Percentiles rank a stretch among this genome's conserved stretches.
These are phyloP conservation scores for Pseudoneurospora amorphoporcata DNA, from an alignment of 495 filamentous ascomycete genomes.

Conservation along the genomic window DNA sequence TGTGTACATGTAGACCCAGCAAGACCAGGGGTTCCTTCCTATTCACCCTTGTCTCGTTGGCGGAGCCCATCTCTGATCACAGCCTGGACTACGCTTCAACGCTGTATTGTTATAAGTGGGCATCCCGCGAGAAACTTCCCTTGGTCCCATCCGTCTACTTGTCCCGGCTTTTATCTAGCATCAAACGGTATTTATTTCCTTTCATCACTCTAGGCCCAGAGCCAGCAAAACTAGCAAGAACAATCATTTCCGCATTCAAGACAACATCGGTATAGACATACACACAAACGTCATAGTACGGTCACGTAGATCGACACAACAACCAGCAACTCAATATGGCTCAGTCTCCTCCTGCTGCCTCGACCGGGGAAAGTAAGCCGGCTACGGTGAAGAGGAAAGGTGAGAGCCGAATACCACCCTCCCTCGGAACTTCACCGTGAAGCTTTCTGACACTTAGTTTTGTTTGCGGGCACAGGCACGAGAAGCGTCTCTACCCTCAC, in stretches of 20 bases:
- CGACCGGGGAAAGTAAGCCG: conserved; percentile 13
- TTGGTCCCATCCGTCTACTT: neutral
- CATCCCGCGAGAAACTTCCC: neutral
- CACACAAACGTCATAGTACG: neutral
- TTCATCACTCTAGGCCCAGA: neutral
- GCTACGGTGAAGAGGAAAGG: conserved; percentile 25
- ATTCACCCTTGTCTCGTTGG: neutral
- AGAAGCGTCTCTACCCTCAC: conserved; percentile 64
- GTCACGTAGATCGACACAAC: neutral
- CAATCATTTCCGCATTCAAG: neutral
- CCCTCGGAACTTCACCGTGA: neutral
- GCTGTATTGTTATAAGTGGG: neutral
- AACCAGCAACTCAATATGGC: conserved; percentile 1
- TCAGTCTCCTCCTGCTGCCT: conserved; percentile 14
- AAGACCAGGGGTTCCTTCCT: neutral
- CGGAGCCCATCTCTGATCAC: neutral
- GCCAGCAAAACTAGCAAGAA: neutral
- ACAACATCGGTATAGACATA: neutral
- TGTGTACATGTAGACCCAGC: neutral
- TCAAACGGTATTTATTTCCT: neutral
- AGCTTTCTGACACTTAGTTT: neutral
- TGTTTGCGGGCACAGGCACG: conserved; percentile 33
- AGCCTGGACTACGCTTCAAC: neutral
- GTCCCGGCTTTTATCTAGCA: neutral
- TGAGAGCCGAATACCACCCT: conserved; percentile 3